Conservation (phyloP, 225 moss, liverwort and hornwort genomes). For the Pseudoscleropodium purum region DNA sequence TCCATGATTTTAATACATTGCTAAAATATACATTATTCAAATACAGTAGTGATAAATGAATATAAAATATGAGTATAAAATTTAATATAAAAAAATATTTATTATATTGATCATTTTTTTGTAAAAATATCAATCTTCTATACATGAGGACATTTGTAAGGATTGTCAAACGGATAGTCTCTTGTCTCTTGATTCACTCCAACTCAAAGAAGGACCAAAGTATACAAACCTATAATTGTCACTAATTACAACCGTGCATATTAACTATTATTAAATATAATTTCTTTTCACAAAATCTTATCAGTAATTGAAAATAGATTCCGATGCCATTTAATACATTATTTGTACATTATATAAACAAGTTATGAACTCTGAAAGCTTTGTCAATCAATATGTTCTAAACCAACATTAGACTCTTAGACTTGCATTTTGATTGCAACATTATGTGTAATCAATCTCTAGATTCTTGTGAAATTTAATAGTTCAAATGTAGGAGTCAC, state of each 20-base stretch:
- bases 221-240: too few species aligned
- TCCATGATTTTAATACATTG: too few species aligned
- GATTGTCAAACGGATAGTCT: not conserved
- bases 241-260: not conserved
- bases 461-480: not conserved
- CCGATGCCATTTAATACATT: not conserved
- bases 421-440: not conserved
- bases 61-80: not conserved
- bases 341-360: rapidly evolving
- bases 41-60: not conserved
- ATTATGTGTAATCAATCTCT: not conserved
- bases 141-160: not conserved
- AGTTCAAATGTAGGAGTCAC: not conserved
- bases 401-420: not conserved
- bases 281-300: not conserved
- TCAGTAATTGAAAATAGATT: not conserved
- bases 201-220: too few species aligned
- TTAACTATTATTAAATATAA: not conserved
- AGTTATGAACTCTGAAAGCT: not conserved
- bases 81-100: not conserved
- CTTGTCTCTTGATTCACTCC: not conserved
- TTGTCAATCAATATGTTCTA: not conserved
- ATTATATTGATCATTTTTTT: too few species aligned
- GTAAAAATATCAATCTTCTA: too few species aligned
- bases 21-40: not conserved